Conservation (phyloP, 768 basidiomycete species). For the Pleurotus eryngii region DNA sequence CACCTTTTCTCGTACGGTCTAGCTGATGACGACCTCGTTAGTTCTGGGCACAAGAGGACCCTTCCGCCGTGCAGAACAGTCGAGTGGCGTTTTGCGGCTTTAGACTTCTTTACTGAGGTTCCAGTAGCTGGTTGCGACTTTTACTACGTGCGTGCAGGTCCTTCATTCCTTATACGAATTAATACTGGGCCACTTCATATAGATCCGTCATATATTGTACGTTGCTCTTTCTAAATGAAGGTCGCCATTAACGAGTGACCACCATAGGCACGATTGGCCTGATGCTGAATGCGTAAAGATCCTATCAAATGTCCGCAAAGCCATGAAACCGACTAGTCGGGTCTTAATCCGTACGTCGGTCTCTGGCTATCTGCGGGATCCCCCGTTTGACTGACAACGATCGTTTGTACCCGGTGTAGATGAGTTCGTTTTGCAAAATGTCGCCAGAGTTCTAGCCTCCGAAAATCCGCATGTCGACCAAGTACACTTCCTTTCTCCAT, state of each 20-base stretch:
- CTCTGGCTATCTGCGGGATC: no score
- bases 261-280: conserved; percentile 30
- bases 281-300: conserved; percentile 22
- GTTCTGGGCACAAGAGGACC: neutral
- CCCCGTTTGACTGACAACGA: no score
- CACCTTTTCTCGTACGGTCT: neutral
- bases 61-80: neutral
- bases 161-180: neutral
- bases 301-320: conserved; percentile 23
- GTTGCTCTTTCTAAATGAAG: neutral
- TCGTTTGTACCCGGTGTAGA: conserved; percentile 17
- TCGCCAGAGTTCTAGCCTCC: conserved; percentile 9
- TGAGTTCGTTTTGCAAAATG: conserved; percentile 33
- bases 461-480: conserved; percentile 1
- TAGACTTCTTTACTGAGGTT: conserved; percentile 23
- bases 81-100: conserved; percentile 17
- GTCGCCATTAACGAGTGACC: neutral
- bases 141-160: conserved; percentile 19
- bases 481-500: neutral
- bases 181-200: no score
- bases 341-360: conserved; percentile 26
- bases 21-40: neutral
- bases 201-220: conserved; percentile 13
- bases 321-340: conserved; percentile 23
- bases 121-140: conserved; percentile 17